Evolutionary conservation across 495 filamentous ascomycete species (phyloP), one percentile per base, ranked within the genome.

Genomic region (Chaetomidium leptoderma): DNA sequence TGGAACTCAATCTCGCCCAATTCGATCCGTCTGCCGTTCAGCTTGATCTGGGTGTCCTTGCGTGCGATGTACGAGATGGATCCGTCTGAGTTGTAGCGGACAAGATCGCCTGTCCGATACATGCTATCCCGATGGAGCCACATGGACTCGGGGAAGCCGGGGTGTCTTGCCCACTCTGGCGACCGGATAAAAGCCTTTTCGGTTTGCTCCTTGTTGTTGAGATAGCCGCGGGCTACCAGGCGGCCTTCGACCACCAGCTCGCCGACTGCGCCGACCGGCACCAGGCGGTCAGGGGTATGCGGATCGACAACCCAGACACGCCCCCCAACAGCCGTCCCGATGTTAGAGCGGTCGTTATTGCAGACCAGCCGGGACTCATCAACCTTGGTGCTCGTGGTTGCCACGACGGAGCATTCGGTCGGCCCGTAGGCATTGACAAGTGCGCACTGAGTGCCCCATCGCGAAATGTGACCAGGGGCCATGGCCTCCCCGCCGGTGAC

Each of bases 351-450:
- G 44, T 66, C 58, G 39, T 46, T 53, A 47, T 64, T 48, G 51
- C 57, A 59, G 55, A 53, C 39, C 42, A 54, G 35, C 68, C 61
- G 16, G 2, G 55, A 44, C 39, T 63, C 52, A 17, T 68, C 60
- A 2, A 67, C 61, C 53, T 70, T 65, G 24, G 51, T 59, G 45
- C 64, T 68, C 0, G 64, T 63, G 6, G 64, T 71, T 0, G 66
- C 60, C 0, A 68, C 66, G 27, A 76, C 65, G 70, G 66, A 57
- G 40, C 70, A 67, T 35, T 84, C 81, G 3, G 72, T 77, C 0
- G 81, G 81, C 1, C 82, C 81, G 47, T 85, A 84, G n/a, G 74
- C 74, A 32, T 83, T 81, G 57, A 83, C 71, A 0, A 83, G 30
- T 13, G 60, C 57, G 32, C 66, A 67, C 24, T 47, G 40, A 13